A percentile compares a stretch with the other conserved stretches of the same genome.
Conservation (phyloP, 1,139 yeast species). For the Debaryomyces coudertii region DNA sequence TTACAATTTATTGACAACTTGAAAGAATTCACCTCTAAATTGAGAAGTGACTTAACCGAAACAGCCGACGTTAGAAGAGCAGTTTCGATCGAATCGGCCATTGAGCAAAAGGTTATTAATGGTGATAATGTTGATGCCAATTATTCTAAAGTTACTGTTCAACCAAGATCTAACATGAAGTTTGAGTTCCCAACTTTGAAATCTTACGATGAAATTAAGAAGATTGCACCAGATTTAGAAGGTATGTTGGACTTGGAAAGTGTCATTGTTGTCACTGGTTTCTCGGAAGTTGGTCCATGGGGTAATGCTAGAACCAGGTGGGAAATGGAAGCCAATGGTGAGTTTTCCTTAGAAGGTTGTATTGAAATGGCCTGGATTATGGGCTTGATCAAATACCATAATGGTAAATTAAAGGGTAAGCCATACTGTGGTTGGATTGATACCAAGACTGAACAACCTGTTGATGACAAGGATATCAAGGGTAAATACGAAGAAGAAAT, state of each 20-base stretch:
- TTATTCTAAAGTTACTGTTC: slow-evolving; percentile 70
- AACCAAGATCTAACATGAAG: slow-evolving; percentile 94
- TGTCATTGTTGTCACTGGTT: slow-evolving; percentile 94
- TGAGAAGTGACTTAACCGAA: slow-evolving; percentile 81
- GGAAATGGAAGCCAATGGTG: slow-evolving; percentile 98
- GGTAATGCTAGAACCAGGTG: slow-evolving; percentile 99
- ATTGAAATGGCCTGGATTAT: slow-evolving; percentile 99
- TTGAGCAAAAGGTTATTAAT: slow-evolving; percentile 89
- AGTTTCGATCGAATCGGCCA: slow-evolving; percentile 88
- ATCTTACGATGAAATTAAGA: slow-evolving; percentile 72
- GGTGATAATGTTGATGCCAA: slow-evolving; percentile 91
- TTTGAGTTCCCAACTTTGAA: slow-evolving; percentile 90
- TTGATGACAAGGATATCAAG: slow-evolving; percentile 93
- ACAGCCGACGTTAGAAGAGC: slow-evolving; percentile 94
- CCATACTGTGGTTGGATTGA: slow-evolving; percentile 97
- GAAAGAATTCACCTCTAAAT: slow-evolving; percentile 80
- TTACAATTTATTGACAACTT: slow-evolving; percentile 90
- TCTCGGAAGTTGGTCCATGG: slow-evolving; percentile 99
- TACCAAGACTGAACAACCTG: slow-evolving; percentile 88
- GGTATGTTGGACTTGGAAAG: slow-evolving; percentile 91
- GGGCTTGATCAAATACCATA: slow-evolving; percentile 94
- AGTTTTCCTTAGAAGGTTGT: slow-evolving; percentile 97
- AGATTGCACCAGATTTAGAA: slow-evolving; percentile 73
- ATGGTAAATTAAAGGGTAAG: slow-evolving; percentile 88
- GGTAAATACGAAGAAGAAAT: slow-evolving; percentile 85